Base-by-base conservation (phyloP, 2,329 filamentous ascomycete genomes). In the Plenodomus tracheiphilus region DNA sequence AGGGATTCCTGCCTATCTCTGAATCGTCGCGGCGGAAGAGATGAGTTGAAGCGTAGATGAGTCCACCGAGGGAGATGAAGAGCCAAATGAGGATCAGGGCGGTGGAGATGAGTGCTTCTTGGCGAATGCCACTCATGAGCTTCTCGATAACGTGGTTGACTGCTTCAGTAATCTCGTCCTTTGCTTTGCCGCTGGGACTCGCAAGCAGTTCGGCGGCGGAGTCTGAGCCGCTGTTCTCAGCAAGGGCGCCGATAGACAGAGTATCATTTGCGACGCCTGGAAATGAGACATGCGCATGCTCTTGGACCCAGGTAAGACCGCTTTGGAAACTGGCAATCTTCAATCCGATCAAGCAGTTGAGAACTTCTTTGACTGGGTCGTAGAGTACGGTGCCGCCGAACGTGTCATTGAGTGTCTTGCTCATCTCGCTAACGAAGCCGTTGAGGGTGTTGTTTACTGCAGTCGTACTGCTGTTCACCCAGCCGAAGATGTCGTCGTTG, bases 291-390 rank as follows among this genome's bases (percentile, higher is more conserved):
- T 94, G 83, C 3, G 94, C 91, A 68, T 97, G 78, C 59, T 97
- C 87, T 63, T 89, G 84, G 10, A 96, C 88, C 93, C 93, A 99
- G 1, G 89, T 96, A n/a, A 97, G 80, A 11, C 88, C 94, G 66
- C 88, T 87, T 70, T 97, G 85, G 57, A 99, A 84, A 18, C 85
- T 83, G 58, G 89, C 85, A 54, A 97, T 81, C 77, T 97, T 97
- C 65, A 96, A 80, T 7, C 87, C 85, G 56, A 97, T 84, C n/a
- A 97, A 79, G 67, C 94, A 97, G 66, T 89, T 83, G 54, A 97
- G 81, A 28, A 97, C 84, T 37, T 89, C 87, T 64, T 85, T 80
- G 64, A 96, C 86, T 0, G 91, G 89, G 21, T 86, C 83, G 57
- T 91, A 82, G 37, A 96, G 85, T 36, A 92, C 75, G 0, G 93